These are phyloP conservation scores for Oenanthe sinensis DNA, from an alignment of 129 eudicot species.

Conservation along the genomic window DNA sequence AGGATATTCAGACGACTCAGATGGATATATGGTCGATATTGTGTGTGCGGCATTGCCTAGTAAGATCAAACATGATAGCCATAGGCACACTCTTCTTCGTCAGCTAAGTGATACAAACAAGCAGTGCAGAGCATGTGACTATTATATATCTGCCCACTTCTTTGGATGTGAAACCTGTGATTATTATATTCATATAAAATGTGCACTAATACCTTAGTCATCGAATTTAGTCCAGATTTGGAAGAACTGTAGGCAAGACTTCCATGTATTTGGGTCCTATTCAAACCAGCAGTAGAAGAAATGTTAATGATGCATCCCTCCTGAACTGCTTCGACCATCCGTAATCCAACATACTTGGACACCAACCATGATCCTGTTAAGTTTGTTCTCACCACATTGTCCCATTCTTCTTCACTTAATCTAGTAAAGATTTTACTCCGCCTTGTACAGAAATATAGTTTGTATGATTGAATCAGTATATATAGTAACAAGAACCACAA, in stretches of 20 bases:
- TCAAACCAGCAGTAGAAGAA: constrained; percentile 39
- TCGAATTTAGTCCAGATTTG: constrained; percentile 28
- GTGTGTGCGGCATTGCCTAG: too few relatives aligned
- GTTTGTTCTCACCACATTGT: constrained; percentile 32
- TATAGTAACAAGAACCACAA: too few relatives aligned
- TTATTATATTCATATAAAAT: too few relatives aligned
- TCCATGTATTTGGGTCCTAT: constrained; percentile 16
- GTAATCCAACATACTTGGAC: constrained; percentile 37
- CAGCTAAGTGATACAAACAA: too few relatives aligned
- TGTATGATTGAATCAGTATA: too few relatives aligned
- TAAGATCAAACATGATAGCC: too few relatives aligned
- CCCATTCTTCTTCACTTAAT: constrained; percentile 44
- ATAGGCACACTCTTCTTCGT: too few relatives aligned
- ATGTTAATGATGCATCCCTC: constrained; percentile 45
- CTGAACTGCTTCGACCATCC: constrained; percentile 30
- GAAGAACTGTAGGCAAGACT: constrained; percentile 36
- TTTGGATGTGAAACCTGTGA: too few relatives aligned
- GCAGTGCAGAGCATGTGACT: too few relatives aligned
- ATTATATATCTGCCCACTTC: too few relatives aligned
- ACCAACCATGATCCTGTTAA: constrained; percentile 50
- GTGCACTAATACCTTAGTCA: constrained; percentile 39
- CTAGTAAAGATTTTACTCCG: constrained; percentile 24
- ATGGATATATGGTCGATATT: too few relatives aligned
- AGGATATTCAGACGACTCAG: too few relatives aligned
- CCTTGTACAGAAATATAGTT: constrained; percentile 15